A percentile compares a stretch with the other conserved stretches of the same genome.
phyloP scores from a whole-genome alignment of 371 early-diverging fungal species.

The Cokeromyces recurvatus region DNA sequence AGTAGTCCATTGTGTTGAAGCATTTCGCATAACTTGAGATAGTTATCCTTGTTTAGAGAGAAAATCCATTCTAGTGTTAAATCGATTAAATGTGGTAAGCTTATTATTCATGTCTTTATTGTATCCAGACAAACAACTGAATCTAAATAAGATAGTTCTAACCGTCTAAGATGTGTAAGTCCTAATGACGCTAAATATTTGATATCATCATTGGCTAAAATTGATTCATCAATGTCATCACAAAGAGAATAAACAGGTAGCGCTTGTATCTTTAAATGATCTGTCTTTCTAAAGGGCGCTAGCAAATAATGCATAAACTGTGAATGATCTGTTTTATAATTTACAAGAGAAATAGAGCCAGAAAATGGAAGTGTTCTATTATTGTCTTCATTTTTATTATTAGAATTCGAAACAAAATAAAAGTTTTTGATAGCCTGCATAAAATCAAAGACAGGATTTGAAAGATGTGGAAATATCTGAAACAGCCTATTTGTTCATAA shows the following conservation, averaged over 20 bases:
- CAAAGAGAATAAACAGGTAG: constrained; percentile 20
- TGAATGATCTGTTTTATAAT: constrained; percentile 20
- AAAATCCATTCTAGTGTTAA: constrained; percentile 21
- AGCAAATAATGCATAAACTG: constrained; percentile 8
- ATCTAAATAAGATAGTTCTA: constrained; percentile 19
- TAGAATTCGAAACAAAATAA: neutral
- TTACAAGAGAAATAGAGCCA: constrained; percentile 11
- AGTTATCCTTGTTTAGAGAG: constrained; percentile 14
- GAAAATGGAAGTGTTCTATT: constrained; percentile 2
- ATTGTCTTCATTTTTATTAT: neutral
- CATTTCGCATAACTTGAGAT: neutral
- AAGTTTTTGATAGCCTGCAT: constrained; percentile 4
- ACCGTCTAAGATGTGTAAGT: neutral
- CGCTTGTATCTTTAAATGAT: constrained; percentile 10
- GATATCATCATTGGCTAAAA: constrained; percentile 19
- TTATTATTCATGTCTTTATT: constrained; percentile 2
- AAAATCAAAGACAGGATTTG: constrained; percentile 10
- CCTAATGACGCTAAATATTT: constrained; percentile 6
- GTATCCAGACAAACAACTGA: constrained; percentile 5
- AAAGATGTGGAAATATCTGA: constrained; percentile 14
- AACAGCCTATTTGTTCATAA: too few species aligned
- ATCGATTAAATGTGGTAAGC: constrained; percentile 7
- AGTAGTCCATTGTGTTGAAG: neutral
- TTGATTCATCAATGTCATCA: constrained; percentile 25
- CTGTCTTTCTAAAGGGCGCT: constrained; percentile 12